These are phyloP conservation scores for Porcisia hertigi DNA, from an alignment of 208 protist species.

Conservation along the genomic window DNA sequence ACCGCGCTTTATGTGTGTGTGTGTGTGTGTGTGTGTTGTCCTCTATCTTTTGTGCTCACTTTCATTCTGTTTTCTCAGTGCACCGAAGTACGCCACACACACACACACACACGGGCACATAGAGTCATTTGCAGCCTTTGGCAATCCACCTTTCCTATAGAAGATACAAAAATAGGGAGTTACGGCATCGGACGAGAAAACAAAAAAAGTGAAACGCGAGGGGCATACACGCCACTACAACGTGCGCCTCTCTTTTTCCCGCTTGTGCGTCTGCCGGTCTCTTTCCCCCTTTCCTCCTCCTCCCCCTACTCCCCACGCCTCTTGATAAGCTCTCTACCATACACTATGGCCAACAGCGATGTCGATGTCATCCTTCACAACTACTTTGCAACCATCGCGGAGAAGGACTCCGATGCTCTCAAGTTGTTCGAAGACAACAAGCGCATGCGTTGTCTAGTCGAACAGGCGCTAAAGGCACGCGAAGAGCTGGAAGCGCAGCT, in stretches of 20 bases:
- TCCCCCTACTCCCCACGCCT: background rate
- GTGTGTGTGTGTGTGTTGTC: background rate
- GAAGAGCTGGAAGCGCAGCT: slow-evolving; percentile 59
- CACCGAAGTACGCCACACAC: background rate
- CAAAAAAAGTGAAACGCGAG: background rate
- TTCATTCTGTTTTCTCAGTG: background rate
- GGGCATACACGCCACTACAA: background rate
- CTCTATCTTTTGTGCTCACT: background rate
- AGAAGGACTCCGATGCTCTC: slow-evolving; percentile 82
- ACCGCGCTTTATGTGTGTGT: background rate
- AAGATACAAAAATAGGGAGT: background rate
- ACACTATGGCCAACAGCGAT: slow-evolving; percentile 44
- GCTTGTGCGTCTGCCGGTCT: background rate
- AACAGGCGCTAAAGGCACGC: slow-evolving; percentile 37
- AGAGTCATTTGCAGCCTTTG: background rate
- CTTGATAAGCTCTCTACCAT: background rate
- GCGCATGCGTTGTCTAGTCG: slow-evolving; percentile 56
- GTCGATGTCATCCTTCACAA: slow-evolving; percentile 62
- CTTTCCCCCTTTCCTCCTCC: background rate
- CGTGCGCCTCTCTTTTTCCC: background rate
- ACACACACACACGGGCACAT: background rate
- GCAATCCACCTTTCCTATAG: background rate
- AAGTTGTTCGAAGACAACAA: slow-evolving; percentile 76
- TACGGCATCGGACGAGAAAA: background rate
- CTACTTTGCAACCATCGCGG: slow-evolving; percentile 68